These are phyloP conservation scores for Pseudogymnoascus sp. DNA, from an alignment of 2,329 filamentous ascomycete genomes.

Conservation along the genomic window DNA sequence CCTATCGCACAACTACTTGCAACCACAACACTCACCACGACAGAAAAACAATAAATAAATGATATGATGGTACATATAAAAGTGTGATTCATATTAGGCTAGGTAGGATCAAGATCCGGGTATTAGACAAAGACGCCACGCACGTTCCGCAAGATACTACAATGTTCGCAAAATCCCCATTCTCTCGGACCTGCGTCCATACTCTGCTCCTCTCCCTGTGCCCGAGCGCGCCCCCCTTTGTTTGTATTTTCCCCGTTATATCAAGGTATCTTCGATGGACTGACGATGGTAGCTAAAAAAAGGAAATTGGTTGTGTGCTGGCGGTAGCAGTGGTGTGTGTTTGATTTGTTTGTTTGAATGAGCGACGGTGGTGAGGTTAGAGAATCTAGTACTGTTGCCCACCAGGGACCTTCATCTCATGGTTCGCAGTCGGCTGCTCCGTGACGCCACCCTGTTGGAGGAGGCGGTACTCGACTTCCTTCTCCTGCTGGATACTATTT, in stretches of 20 bases:
- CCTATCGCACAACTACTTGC: neutral
- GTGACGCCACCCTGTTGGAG: conserved; percentile 5
- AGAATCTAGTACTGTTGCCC: neutral
- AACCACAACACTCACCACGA: neutral
- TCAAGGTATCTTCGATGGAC: neutral
- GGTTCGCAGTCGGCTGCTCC: neutral
- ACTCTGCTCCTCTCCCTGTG: neutral
- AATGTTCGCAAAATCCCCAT: neutral
- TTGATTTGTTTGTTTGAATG: neutral
- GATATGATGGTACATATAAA: neutral
- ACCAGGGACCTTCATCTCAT: neutral
- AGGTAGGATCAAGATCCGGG: conserved; percentile 1
- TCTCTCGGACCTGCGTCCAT: neutral
- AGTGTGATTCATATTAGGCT: neutral
- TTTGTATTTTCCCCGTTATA: neutral
- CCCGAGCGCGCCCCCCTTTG: neutral
- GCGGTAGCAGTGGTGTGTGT: neutral
- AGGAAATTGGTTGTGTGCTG: neutral
- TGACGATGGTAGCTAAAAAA: neutral
- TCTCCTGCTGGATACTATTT: conserved; percentile 18
- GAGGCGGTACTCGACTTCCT: conserved; percentile 17
- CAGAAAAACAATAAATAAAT: neutral
- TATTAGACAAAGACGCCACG: conserved; percentile 6
- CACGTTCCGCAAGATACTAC: neutral
- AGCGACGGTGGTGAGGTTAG: neutral